Conservation (phyloP, 352 stramenopile species). For the Thalassiosira mediterranea region DNA sequence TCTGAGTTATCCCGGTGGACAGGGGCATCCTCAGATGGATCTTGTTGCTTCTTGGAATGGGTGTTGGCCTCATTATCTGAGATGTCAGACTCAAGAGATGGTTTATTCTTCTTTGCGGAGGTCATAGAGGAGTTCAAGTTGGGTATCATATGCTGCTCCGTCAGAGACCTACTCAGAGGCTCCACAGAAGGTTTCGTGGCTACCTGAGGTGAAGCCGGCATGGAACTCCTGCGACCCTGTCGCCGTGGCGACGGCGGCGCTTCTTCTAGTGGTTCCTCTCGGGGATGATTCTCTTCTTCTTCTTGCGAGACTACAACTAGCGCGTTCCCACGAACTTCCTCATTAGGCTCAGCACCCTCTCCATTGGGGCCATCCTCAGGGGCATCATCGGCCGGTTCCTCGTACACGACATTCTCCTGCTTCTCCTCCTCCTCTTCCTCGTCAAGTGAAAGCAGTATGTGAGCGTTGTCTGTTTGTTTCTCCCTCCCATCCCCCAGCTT, state of each 20-base stretch:
- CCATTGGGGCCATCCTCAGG: not conserved
- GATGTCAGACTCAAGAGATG: not conserved
- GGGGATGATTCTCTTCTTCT: not conserved
- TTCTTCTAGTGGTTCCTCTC: not conserved
- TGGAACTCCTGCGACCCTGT: not conserved
- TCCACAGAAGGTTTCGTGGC: too few species aligned
- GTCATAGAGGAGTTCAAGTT: not conserved
- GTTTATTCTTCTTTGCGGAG: not conserved
- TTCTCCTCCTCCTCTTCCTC: not conserved
- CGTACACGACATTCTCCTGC: not conserved
- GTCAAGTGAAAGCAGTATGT: not conserved
- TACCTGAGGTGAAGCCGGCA: not conserved
- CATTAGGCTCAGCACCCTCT: not conserved
- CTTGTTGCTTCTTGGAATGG: conserved; percentile 3
- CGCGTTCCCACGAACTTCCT: not conserved
- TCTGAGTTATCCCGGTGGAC: not conserved
- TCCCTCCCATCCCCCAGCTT: conserved; percentile 36
- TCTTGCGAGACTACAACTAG: not conserved
- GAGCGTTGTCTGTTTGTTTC: conserved; percentile 38
- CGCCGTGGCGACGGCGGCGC: not conserved
- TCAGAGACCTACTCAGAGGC: too few species aligned
- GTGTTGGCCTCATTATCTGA: not conserved
- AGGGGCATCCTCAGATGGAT: not conserved
- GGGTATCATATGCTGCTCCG: not conserved
- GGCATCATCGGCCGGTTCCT: not conserved